A percentile compares a stretch with the other conserved stretches of the same genome.
Conservation (phyloP, 768 basidiomycete species). For the Crepidotus variabilis region DNA sequence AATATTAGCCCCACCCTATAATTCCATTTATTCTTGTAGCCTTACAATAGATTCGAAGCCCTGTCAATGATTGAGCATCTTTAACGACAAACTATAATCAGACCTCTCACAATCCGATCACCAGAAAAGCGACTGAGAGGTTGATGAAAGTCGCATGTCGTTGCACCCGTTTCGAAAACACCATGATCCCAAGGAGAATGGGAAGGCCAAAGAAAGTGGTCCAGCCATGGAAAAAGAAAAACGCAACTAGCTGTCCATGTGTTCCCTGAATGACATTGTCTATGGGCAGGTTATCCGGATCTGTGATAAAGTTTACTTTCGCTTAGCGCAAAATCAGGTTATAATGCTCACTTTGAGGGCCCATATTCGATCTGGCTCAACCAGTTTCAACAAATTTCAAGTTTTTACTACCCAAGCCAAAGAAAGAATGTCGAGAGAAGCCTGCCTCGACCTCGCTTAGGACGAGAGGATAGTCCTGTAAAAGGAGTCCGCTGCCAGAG, state of each 20-base stretch:
- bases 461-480: too few species aligned
- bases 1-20: background rate
- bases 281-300: conserved; percentile 7
- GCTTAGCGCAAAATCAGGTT: too few species aligned
- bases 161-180: conserved; percentile 36
- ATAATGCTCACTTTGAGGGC: too few species aligned
- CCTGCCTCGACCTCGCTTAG: background rate
- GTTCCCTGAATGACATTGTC: conserved; percentile 41
- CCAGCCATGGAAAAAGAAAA: conserved; percentile 46
- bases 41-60: conserved; percentile 38
- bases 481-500: background rate
- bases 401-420: background rate
- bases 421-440: background rate
- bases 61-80: conserved; percentile 15
- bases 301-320: background rate
- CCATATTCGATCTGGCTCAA: too few species aligned
- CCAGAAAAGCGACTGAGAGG: conserved; percentile 40
- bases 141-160: conserved; percentile 46
- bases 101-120: conserved; percentile 38
- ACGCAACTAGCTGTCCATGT: conserved; percentile 34
- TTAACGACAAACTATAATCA: background rate
- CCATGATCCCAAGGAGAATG: conserved; percentile 34
- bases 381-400: too few species aligned
- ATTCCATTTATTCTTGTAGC: background rate
- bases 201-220: conserved; percentile 48